These are phyloP conservation scores for Chlorophyllum brunneum DNA, from an alignment of 768 basidiomycete genomes.

Conservation along the genomic window DNA sequence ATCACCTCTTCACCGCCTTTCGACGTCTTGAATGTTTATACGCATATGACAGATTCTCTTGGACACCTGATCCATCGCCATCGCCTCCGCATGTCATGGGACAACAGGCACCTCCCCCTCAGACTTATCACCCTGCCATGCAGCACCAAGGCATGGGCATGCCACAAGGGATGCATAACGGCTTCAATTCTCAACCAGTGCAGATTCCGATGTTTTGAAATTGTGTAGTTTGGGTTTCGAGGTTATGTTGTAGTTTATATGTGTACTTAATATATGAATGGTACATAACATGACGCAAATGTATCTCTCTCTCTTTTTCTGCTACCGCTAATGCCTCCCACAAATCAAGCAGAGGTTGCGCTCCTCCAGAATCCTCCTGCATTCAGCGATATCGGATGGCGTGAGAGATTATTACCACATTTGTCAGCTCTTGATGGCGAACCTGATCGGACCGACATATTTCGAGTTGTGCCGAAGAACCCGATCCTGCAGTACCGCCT, in stretches of 20 bases:
- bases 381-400: no score
- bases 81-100: slow-evolving; percentile 22
- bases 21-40: slow-evolving; percentile 4
- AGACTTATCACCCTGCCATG: slow-evolving; percentile 14
- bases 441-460: no score
- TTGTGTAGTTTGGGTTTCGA: not conserved
- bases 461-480: no score
- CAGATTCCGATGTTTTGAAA: slow-evolving; percentile 17
- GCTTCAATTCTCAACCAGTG: slow-evolving; percentile 27
- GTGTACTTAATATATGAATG: not conserved
- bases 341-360: no score
- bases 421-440: no score
- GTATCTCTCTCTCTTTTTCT: no score
- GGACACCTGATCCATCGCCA: slow-evolving; percentile 31
- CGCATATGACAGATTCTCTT: slow-evolving; percentile 25
- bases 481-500: no score
- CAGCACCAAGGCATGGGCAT: slow-evolving; percentile 15
- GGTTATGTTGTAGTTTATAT: not conserved
- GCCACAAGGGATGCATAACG: slow-evolving; percentile 14
- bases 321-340: no score
- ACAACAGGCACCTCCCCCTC: slow-evolving; percentile 4
- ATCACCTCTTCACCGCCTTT: not conserved
- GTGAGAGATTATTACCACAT: no score
- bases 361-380: no score
- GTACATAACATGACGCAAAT: not conserved